These are phyloP conservation scores for Parastagonospora nodorum DNA, from an alignment of 2,329 filamentous ascomycete genomes.

Conservation along the genomic window DNA sequence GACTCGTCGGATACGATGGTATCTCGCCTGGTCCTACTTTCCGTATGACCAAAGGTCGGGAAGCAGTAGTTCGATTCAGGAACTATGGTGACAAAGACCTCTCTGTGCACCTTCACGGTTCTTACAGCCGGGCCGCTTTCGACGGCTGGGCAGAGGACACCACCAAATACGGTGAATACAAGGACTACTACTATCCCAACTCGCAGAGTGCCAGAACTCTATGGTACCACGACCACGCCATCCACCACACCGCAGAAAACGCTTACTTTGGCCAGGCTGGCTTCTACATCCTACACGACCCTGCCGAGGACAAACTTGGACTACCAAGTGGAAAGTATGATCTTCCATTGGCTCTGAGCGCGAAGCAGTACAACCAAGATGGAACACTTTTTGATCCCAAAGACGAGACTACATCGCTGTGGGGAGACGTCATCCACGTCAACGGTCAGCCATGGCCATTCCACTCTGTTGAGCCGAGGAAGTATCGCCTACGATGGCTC, in stretches of 20 bases:
- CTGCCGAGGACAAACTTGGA: slow-evolving; percentile 54
- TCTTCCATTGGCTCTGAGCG: slow-evolving; percentile 56
- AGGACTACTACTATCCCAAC: slow-evolving; percentile 68
- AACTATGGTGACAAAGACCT: slow-evolving; percentile 55
- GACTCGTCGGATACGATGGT: slow-evolving; percentile 59
- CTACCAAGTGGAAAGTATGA: slow-evolving; percentile 61
- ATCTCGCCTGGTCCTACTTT: slow-evolving; percentile 61
- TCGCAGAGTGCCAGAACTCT: slow-evolving; percentile 57
- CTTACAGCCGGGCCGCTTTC: slow-evolving; percentile 53
- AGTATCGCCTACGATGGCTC: slow-evolving; percentile 62
- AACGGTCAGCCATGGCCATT: slow-evolving; percentile 66
- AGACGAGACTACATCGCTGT: slow-evolving; percentile 54
- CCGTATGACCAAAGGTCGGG: slow-evolving; percentile 53
- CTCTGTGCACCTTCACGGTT: slow-evolving; percentile 62
- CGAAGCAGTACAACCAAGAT: slow-evolving; percentile 59
- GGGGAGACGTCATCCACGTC: slow-evolving; percentile 63
- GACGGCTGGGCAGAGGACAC: slow-evolving; percentile 62
- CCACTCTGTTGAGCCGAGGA: slow-evolving; percentile 61
- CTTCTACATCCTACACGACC: slow-evolving; percentile 60
- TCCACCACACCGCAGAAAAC: slow-evolving; percentile 56
- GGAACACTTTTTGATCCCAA: slow-evolving; percentile 56
- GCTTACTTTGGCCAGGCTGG: slow-evolving; percentile 63
- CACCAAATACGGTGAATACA: slow-evolving; percentile 58
- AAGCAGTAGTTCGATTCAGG: slow-evolving; percentile 60
- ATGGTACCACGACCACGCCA: slow-evolving; percentile 61